A percentile compares a stretch with the other conserved stretches of the same genome.
Conservation (phyloP, 805 yeast species). For the Metschnikowia koreensis region DNA sequence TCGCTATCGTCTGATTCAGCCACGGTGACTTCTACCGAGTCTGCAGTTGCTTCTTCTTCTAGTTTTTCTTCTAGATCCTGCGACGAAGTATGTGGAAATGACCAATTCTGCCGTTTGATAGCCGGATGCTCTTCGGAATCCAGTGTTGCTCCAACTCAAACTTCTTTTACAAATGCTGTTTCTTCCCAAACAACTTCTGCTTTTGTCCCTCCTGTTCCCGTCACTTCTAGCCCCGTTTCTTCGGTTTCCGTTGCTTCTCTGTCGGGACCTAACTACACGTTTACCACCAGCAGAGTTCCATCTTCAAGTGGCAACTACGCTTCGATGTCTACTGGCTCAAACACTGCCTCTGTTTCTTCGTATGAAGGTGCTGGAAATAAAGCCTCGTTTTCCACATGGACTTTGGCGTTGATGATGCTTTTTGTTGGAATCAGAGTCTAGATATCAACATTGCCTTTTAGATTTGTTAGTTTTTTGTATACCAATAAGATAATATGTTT, state of each 20-base stretch:
- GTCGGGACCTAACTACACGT: background rate
- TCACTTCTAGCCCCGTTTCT: background rate
- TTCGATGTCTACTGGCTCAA: background rate
- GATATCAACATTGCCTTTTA: background rate
- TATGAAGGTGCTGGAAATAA: conserved; percentile 5
- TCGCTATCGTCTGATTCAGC: background rate
- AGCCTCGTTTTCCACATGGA: background rate
- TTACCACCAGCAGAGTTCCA: background rate
- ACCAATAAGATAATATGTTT: background rate
- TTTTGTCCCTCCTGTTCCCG: background rate
- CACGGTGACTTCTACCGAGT: background rate
- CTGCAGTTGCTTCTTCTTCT: background rate
- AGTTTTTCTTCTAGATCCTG: background rate
- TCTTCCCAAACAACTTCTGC: background rate
- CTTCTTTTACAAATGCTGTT: background rate
- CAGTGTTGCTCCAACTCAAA: background rate
- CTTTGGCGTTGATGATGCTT: conserved; percentile 4
- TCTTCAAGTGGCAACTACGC: background rate
- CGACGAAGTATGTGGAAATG: background rate
- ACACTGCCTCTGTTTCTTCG: background rate
- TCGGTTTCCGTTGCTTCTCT: background rate
- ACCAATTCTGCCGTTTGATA: background rate
- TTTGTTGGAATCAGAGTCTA: conserved; percentile 2
- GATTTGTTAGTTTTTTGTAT: background rate
- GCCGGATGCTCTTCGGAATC: background rate